Conservation (phyloP, 345 rosid genomes). For the Physaria fendleri region DNA sequence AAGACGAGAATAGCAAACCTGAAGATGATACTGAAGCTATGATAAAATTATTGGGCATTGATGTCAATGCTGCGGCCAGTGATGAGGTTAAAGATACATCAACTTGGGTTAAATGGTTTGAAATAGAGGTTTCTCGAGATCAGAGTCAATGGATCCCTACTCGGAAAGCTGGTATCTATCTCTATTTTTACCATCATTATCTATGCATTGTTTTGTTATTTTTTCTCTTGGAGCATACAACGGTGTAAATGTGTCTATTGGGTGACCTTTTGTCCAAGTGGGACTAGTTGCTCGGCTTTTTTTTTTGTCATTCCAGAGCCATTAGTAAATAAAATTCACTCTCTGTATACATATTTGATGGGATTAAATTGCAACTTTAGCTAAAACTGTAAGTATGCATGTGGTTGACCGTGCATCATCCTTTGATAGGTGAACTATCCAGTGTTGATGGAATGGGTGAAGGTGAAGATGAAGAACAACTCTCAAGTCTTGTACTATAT, state of each 20-base stretch:
- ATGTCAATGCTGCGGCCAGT: constrained; percentile 49
- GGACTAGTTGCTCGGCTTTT: background rate
- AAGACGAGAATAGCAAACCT: constrained; percentile 40
- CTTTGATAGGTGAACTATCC: constrained; percentile 37
- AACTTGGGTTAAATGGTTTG: constrained; percentile 87
- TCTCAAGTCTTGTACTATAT: constrained; percentile 58
- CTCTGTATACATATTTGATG: constrained; percentile 8
- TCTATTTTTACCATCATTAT: constrained; percentile 15
- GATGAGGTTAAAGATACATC: constrained; percentile 66
- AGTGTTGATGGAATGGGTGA: constrained; percentile 35
- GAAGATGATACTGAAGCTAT: constrained; percentile 86
- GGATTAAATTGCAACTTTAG: background rate
- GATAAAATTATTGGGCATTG: constrained; percentile 77
- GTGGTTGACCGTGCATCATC: constrained; percentile 1
- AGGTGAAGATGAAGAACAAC: constrained; percentile 58
- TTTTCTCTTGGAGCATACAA: background rate
- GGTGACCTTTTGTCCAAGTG: background rate
- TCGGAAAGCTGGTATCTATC: constrained; percentile 48
- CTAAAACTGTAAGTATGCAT: background rate
- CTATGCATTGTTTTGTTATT: background rate
- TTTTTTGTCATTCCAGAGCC: background rate
- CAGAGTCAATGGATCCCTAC: constrained; percentile 83
- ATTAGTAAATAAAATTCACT: background rate
- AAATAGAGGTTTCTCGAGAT: constrained; percentile 77
- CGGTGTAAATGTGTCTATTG: background rate